Evolutionary conservation across 75 land plant genomes (phyloP).

Genomic region (Sequoiadendron giganteum): DNA sequence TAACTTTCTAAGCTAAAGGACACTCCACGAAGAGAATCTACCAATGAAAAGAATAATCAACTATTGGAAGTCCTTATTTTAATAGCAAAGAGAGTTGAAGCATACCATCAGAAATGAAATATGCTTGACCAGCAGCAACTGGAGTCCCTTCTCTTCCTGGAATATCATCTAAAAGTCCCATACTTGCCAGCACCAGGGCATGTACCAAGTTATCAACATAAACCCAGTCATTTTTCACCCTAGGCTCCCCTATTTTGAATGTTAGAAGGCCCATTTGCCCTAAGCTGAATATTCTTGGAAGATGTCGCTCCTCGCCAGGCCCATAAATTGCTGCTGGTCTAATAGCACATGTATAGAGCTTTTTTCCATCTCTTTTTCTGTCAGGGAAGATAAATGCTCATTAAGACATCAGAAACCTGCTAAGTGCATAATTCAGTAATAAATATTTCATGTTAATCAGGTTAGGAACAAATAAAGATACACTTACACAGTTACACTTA

Average conservation of each 20-base stretch:
- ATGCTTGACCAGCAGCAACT: slow-evolving; percentile 84
- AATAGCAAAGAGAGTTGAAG: slow-evolving; percentile 5
- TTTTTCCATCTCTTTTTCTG: slow-evolving; percentile 56
- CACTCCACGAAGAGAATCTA: too few species aligned
- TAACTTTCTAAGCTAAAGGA: too few species aligned
- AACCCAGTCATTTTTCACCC: slow-evolving; percentile 79
- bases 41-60: not conserved
- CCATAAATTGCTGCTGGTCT: slow-evolving; percentile 96
- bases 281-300: slow-evolving; percentile 72
- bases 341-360: slow-evolving; percentile 87
- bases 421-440: not conserved
- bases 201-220: slow-evolving; percentile 90
- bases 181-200: slow-evolving; percentile 86
- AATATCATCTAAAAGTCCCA: slow-evolving; percentile 88
- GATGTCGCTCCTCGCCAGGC: slow-evolving; percentile 85
- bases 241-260: slow-evolving; percentile 62
- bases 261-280: slow-evolving; percentile 63
- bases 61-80: not conserved
- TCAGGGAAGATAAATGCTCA: not conserved
- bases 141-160: slow-evolving; percentile 67
- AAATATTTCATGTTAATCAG: not conserved
- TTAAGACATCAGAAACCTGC: not conserved
- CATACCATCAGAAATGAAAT: slow-evolving; percentile 94
- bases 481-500: not conserved
- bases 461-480: not conserved